Conservation (phyloP, 2,329 filamentous ascomycete genomes). For the Ramularia collo-cygni region DNA sequence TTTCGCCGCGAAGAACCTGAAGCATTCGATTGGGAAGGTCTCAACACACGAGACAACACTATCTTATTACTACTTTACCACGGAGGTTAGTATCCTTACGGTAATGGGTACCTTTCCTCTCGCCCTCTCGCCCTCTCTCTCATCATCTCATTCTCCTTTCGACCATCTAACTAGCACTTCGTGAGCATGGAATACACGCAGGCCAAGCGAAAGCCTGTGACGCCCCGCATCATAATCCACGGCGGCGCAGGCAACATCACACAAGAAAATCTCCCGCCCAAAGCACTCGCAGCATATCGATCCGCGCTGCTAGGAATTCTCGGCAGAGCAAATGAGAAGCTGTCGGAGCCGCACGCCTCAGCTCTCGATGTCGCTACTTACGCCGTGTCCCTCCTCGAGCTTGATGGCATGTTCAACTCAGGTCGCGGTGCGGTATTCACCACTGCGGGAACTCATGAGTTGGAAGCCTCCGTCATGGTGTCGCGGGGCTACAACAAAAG, state of each 20-base stretch:
- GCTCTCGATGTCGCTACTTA: conserved; percentile 69
- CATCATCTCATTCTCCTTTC: no score
- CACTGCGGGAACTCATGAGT: conserved; percentile 71
- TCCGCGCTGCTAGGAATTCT: conserved; percentile 35
- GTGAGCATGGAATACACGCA: conserved; percentile 10
- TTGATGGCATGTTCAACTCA: conserved; percentile 77
- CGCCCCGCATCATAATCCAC: conserved; percentile 43
- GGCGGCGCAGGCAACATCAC: conserved; percentile 44
- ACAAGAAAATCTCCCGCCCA: conserved; percentile 31
- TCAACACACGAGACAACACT: no score
- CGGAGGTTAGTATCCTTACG: no score
- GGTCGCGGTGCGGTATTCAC: conserved; percentile 83
- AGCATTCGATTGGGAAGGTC: no score
- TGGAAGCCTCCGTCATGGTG: conserved; percentile 84
- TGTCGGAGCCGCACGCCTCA: conserved; percentile 36
- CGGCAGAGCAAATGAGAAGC: conserved; percentile 20
- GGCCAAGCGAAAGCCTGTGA: conserved; percentile 20
- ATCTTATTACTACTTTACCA: no score
- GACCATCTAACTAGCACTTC: no score
- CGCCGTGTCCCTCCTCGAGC: conserved; percentile 69
- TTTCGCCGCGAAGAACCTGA: no score
- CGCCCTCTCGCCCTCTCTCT: no score
- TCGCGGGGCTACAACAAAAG: conserved; percentile 65
- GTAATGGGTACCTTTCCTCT: no score
- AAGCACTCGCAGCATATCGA: conserved; percentile 33